These are phyloP conservation scores for Termitomyces bulborhizus DNA, from an alignment of 768 basidiomycete species.

Conservation along the genomic window DNA sequence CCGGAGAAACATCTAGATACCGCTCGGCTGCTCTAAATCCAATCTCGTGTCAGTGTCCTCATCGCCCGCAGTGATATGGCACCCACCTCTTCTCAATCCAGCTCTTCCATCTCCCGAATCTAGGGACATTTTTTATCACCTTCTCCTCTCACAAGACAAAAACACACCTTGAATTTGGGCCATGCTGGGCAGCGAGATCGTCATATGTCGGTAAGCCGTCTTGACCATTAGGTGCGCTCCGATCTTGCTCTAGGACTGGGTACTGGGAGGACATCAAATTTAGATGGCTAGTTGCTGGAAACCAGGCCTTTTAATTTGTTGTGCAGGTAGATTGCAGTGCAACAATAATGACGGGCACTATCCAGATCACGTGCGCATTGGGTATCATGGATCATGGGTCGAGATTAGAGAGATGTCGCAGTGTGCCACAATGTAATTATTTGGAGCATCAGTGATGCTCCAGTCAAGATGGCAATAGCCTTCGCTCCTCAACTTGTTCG, in stretches of 20 bases:
- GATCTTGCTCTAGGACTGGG: conserved; percentile 39
- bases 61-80: not conserved
- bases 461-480: not conserved
- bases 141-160: not conserved
- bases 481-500: not conserved
- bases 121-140: conserved; percentile 21
- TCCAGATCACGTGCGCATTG: not conserved
- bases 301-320: not conserved
- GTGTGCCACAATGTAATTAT: no score
- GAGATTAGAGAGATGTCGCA: no score
- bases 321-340: conserved; percentile 1
- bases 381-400: no score
- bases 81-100: conserved; percentile 88
- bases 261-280: conserved; percentile 16
- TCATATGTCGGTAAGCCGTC: conserved; percentile 75
- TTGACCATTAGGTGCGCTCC: conserved; percentile 21
- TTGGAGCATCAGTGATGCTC: not conserved
- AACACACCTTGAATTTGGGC: conserved; percentile 72
- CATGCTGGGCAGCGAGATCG: conserved; percentile 68
- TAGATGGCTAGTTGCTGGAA: not conserved
- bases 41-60: conserved; percentile 1
- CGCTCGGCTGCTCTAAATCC: conserved; percentile 72
- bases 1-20: conserved; percentile 58
- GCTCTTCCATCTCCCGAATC: conserved; percentile 80
- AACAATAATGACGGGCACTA: not conserved